phyloP scores from a whole-genome alignment of 2,329 filamentous ascomycete species.

The Fusarium buxicola region DNA sequence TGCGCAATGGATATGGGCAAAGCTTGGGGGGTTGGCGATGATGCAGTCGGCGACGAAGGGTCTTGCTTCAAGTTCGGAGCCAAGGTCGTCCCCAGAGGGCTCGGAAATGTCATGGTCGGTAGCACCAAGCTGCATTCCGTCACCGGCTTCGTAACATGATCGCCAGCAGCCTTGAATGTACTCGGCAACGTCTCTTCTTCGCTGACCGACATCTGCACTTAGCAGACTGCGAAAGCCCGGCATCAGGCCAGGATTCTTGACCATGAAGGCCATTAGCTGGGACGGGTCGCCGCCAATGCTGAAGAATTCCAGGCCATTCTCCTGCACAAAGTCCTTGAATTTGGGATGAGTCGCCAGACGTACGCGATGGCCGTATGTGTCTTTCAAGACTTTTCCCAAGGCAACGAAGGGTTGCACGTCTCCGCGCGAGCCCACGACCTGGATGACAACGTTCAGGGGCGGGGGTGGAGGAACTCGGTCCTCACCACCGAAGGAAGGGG shows the following conservation, averaged over 20 bases:
- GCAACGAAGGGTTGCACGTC: conserved; percentile 83
- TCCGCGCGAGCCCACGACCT: conserved; percentile 81
- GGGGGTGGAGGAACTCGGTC: background rate
- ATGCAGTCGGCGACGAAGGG: conserved; percentile 63
- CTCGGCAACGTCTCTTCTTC: conserved; percentile 43
- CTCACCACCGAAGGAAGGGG: background rate
- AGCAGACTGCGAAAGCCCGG: conserved; percentile 43
- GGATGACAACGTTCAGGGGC: conserved; percentile 75
- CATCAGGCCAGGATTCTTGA: conserved; percentile 47
- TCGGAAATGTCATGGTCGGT: background rate
- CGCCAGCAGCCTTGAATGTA: conserved; percentile 49
- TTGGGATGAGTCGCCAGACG: conserved; percentile 74
- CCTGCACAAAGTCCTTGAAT: conserved; percentile 61
- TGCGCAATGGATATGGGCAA: conserved; percentile 25
- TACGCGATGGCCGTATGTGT: conserved; percentile 75
- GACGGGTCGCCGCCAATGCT: conserved; percentile 63
- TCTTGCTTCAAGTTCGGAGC: conserved; percentile 9
- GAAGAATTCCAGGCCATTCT: conserved; percentile 63
- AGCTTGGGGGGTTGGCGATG: conserved; percentile 47
- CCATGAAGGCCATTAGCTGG: conserved; percentile 42
- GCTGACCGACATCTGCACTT: conserved; percentile 43
- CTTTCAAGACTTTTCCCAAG: conserved; percentile 74
- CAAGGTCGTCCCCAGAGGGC: background rate
- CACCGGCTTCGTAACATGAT: conserved; percentile 36
- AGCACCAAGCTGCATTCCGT: background rate